phyloP scores from a whole-genome alignment of 225 moss, liverwort and hornwort genomes.

The Ulota crispa region DNA sequence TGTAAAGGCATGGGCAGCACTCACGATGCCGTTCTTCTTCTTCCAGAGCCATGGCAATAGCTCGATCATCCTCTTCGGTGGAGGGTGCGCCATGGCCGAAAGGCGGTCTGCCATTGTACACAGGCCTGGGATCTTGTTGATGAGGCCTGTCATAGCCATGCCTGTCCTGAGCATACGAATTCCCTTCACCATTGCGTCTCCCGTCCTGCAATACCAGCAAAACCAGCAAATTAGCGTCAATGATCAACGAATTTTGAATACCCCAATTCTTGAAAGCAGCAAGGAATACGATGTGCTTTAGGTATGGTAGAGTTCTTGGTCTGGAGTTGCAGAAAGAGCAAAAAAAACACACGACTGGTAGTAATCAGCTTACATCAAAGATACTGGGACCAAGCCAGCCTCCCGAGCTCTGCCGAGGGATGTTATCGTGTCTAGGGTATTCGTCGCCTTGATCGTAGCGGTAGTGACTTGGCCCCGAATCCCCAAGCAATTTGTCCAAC shows the following conservation, averaged over 20 bases:
- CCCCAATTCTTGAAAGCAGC: not conserved
- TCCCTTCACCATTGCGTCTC: constrained; percentile 43
- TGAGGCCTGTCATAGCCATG: constrained; percentile 43
- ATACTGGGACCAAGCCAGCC: constrained; percentile 57
- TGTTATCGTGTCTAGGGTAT: constrained; percentile 39
- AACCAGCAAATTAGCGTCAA: not conserved
- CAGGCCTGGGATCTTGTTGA: constrained; percentile 24
- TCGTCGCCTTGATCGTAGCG: constrained; percentile 54
- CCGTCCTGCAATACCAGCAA: constrained; percentile 33
- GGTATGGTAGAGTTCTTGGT: not conserved
- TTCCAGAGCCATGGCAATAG: constrained; percentile 39
- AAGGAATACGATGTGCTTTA: not conserved
- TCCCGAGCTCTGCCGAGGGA: constrained; percentile 42
- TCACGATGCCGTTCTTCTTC: constrained; percentile 51
- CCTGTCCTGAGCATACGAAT: constrained; percentile 37
- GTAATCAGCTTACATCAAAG: constrained; percentile 39
- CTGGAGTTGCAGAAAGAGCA: not conserved
- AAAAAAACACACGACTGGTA: not conserved
- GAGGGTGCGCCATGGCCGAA: constrained; percentile 19
- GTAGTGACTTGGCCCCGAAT: constrained; percentile 40
- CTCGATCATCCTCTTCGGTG: constrained; percentile 42
- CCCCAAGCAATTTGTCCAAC: constrained; percentile 50
- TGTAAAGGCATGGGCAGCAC: not conserved
- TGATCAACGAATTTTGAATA: not conserved
- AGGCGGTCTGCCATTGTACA: constrained; percentile 30